phyloP scores from a whole-genome alignment of 2,329 filamentous ascomycete species.

The Zymoseptoria tritici region DNA sequence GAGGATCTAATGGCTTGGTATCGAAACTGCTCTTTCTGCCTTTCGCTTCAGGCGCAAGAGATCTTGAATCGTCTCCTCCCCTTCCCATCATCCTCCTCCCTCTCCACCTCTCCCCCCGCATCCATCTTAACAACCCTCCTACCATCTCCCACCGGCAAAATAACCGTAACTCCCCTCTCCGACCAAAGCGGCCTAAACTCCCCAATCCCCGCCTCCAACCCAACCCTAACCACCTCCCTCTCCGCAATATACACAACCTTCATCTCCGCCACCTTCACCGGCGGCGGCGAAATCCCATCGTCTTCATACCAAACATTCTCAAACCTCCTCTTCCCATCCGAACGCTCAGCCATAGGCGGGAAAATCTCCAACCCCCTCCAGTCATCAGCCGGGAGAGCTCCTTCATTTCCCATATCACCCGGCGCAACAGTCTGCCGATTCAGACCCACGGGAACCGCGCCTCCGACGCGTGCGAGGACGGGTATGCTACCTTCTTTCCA shows the following conservation, averaged over 20 bases:
- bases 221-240: conserved; percentile 38
- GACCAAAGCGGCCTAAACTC: conserved; percentile 43
- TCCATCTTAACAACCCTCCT: conserved; percentile 30
- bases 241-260: conserved; percentile 40
- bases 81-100: not conserved
- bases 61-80: not conserved
- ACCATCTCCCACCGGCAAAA: conserved; percentile 46
- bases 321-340: conserved; percentile 29
- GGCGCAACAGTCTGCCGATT: conserved; percentile 44
- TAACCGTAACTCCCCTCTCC: conserved; percentile 40
- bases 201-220: conserved; percentile 34
- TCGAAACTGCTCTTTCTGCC: too few relatives aligned
- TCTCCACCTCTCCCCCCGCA: conserved; percentile 9
- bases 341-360: conserved; percentile 39
- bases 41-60: not conserved
- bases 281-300: conserved; percentile 45
- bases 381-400: conserved; percentile 44
- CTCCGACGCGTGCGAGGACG: conserved; percentile 49
- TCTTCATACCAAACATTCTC: conserved; percentile 49
- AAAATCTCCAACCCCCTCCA: conserved; percentile 53
- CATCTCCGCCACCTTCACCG: conserved; percentile 36
- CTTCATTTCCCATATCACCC: conserved; percentile 42
- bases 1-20: too few relatives aligned
- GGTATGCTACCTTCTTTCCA: conserved; percentile 49
- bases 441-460: conserved; percentile 47